Evolutionary conservation across 805 yeast species (phyloP).

Genomic region (Kuraishia piskuri): DNA sequence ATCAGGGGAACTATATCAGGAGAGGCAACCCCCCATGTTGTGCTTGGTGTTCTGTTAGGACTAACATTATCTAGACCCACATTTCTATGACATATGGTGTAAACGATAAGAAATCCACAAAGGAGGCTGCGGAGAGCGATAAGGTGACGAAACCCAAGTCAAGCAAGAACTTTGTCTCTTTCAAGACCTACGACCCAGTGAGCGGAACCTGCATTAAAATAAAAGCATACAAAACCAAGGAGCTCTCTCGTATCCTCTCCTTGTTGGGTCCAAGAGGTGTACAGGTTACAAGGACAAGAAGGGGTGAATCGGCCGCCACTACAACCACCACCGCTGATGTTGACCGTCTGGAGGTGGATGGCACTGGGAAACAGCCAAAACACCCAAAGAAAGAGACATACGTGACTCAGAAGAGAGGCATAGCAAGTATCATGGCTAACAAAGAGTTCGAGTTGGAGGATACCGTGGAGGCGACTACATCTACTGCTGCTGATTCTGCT

Average conservation of each 20-base stretch:
- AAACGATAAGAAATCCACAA: background rate
- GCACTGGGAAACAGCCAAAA: background rate
- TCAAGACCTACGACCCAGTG: constrained; percentile 3
- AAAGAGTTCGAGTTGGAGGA: constrained; percentile 3
- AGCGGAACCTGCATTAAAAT: constrained; percentile 44
- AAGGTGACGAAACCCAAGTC: background rate
- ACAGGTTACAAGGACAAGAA: constrained; percentile 1
- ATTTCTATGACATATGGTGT: constrained; percentile 6
- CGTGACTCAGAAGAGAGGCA: constrained; percentile 3
- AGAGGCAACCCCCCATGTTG: too few relatives aligned
- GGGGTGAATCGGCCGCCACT: background rate
- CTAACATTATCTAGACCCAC: constrained; percentile 2
- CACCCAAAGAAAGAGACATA: background rate
- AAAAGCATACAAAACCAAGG: constrained; percentile 56
- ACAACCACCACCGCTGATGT: background rate
- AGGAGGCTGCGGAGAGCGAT: background rate
- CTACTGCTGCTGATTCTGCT: background rate
- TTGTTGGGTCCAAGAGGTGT: constrained; percentile 59
- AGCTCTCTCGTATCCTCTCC: constrained; percentile 62
- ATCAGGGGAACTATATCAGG: background rate
- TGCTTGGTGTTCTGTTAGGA: background rate
- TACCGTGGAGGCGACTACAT: background rate
- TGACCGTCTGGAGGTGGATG: background rate
- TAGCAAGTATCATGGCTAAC: constrained; percentile 5
- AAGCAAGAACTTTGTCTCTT: constrained; percentile 2